These are phyloP conservation scores for Cercospora sp. DNA, from an alignment of 2,329 filamentous ascomycete species.

Conservation along the genomic window DNA sequence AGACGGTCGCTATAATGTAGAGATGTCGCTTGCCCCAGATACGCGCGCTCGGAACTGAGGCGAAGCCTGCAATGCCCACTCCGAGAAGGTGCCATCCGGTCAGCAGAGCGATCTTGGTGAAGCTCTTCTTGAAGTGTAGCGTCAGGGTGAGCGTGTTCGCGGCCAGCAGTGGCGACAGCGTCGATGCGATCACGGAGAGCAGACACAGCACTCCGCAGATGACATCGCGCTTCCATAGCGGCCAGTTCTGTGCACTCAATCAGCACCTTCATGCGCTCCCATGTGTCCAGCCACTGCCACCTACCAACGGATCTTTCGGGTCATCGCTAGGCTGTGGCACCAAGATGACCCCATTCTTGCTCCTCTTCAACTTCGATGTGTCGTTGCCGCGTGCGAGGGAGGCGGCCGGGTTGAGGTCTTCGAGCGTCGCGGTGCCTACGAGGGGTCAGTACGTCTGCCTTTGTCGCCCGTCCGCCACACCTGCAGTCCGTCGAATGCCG, in stretches of 20 bases:
- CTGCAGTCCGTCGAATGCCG: neutral
- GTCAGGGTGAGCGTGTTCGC: constrained; percentile 81
- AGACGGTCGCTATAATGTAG: constrained; percentile 73
- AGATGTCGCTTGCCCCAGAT: constrained; percentile 92
- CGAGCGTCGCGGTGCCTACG: constrained; percentile 47
- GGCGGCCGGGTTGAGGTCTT: constrained; percentile 38
- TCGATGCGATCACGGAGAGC: constrained; percentile 78
- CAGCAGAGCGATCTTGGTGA: constrained; percentile 76
- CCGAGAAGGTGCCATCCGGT: constrained; percentile 88
- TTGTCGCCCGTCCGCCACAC: neutral
- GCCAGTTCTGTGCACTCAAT: constrained; percentile 66
- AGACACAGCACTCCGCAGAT: constrained; percentile 78
- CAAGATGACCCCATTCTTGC: constrained; percentile 57
- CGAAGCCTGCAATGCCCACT: constrained; percentile 74
- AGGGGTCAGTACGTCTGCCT: neutral
- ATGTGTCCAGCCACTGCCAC: constrained; percentile 33
- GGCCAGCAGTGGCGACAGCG: constrained; percentile 81
- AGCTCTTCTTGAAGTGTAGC: constrained; percentile 61
- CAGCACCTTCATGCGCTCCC: neutral
- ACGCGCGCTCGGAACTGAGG: constrained; percentile 83
- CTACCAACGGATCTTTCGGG: constrained; percentile 80
- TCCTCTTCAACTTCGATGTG: constrained; percentile 31
- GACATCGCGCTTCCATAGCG: constrained; percentile 78
- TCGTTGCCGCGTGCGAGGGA: constrained; percentile 25
- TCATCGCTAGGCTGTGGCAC: constrained; percentile 90